Evolutionary conservation across 2,329 filamentous ascomycete species (phyloP).

Genomic region (Alternaria burnsii): DNA sequence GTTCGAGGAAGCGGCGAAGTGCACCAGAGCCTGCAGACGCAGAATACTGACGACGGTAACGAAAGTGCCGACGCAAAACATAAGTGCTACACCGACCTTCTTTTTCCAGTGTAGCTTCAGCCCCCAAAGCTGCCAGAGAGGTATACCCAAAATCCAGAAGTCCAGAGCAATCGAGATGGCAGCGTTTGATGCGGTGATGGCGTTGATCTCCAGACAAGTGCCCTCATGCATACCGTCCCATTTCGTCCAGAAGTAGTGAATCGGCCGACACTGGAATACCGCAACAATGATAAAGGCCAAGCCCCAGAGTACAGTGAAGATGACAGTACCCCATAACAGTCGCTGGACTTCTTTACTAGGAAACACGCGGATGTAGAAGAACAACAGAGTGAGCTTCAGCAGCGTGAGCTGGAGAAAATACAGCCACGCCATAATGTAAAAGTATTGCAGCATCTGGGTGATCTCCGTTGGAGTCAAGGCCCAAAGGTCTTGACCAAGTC

Average conservation of each 20-base stretch:
- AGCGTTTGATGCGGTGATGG: slow-evolving; percentile 44
- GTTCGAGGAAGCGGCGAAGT: slow-evolving; percentile 55
- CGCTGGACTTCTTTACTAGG: slow-evolving; percentile 33
- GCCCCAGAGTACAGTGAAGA: slow-evolving; percentile 39
- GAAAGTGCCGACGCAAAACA: slow-evolving; percentile 53
- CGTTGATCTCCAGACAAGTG: slow-evolving; percentile 48
- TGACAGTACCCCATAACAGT: slow-evolving; percentile 36
- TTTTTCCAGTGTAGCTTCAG: slow-evolving; percentile 50
- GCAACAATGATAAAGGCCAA: slow-evolving; percentile 30
- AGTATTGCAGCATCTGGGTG: slow-evolving; percentile 53
- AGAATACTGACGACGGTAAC: slow-evolving; percentile 57
- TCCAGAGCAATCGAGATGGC: slow-evolving; percentile 48
- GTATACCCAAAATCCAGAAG: slow-evolving; percentile 47
- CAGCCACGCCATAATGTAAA: slow-evolving; percentile 48
- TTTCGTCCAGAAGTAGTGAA: slow-evolving; percentile 47
- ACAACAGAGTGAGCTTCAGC: slow-evolving; percentile 40
- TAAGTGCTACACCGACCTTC: slow-evolving; percentile 50
- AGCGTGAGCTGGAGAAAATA: slow-evolving; percentile 46
- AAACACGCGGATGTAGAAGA: slow-evolving; percentile 46
- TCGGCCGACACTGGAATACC: slow-evolving; percentile 49
- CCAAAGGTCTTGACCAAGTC: slow-evolving; percentile 64
- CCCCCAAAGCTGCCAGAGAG: slow-evolving; percentile 45
- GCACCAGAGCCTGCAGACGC: slow-evolving; percentile 53
- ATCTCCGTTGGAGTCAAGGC: slow-evolving; percentile 55
- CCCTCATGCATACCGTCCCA: slow-evolving; percentile 44